phyloP scores from a whole-genome alignment of 2,329 filamentous ascomycete genomes.

The Trichoderma asperellum region DNA sequence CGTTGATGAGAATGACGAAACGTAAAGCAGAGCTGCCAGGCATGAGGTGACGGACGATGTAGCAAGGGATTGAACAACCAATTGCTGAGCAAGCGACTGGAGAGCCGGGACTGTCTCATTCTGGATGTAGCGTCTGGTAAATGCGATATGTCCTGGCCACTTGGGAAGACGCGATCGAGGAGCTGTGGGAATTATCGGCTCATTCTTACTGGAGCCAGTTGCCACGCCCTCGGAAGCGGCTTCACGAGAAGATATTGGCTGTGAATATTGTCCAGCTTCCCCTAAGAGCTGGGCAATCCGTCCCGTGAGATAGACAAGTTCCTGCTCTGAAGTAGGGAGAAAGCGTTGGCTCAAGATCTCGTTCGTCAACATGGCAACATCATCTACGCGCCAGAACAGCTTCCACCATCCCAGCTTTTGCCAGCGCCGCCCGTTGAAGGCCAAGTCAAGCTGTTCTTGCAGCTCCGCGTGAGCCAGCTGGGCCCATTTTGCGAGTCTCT shows the following conservation, averaged over 20 bases:
- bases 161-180: slow-evolving; percentile 43
- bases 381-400: slow-evolving; percentile 91
- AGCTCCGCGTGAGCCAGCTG: slow-evolving; percentile 82
- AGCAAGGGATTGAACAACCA: slow-evolving; percentile 75
- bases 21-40: slow-evolving; percentile 60
- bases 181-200: slow-evolving; percentile 34
- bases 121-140: slow-evolving; percentile 68
- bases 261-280: slow-evolving; percentile 40
- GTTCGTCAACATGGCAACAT: slow-evolving; percentile 80
- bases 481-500: slow-evolving; percentile 71
- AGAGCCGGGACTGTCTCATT: slow-evolving; percentile 70
- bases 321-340: slow-evolving; percentile 76
- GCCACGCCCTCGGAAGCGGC: neutral
- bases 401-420: slow-evolving; percentile 89
- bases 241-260: slow-evolving; percentile 39
- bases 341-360: slow-evolving; percentile 79
- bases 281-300: slow-evolving; percentile 62
- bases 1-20: slow-evolving; percentile 56
- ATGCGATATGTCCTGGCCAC: slow-evolving; percentile 77
- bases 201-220: slow-evolving; percentile 33
- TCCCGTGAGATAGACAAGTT: slow-evolving; percentile 81
- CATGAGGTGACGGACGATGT: slow-evolving; percentile 67
- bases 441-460: slow-evolving; percentile 75
- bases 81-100: slow-evolving; percentile 72
- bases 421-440: slow-evolving; percentile 78